Evolutionary conservation across 352 stramenopile species (phyloP).

Genomic region (Phytophthora capsici): DNA sequence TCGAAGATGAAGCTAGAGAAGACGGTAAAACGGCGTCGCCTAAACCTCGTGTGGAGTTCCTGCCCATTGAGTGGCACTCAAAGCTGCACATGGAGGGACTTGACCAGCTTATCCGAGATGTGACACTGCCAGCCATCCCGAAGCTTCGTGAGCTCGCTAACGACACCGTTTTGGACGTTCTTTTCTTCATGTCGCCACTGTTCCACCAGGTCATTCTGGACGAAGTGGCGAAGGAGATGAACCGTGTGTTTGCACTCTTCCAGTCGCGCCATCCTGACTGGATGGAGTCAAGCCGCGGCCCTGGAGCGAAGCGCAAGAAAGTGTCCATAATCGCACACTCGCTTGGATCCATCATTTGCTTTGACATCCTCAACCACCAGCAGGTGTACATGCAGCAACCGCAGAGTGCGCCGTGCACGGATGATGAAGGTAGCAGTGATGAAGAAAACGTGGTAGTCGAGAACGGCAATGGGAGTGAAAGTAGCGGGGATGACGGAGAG

Average conservation of each 20-base stretch:
- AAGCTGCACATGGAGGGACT: slow-evolving; percentile 85
- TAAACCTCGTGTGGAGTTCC: slow-evolving; percentile 67
- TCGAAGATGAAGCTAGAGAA: slow-evolving; percentile 13
- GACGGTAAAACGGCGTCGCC: slow-evolving; percentile 6
- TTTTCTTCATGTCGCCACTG: slow-evolving; percentile 93
- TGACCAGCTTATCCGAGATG: slow-evolving; percentile 71
- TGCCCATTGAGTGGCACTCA: slow-evolving; percentile 89
- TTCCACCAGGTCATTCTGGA: slow-evolving; percentile 93
- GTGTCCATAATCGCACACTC: slow-evolving; percentile 90
- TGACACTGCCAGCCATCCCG: slow-evolving; percentile 88
- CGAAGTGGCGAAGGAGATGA: slow-evolving; percentile 93
- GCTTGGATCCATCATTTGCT: slow-evolving; percentile 92
- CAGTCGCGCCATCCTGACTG: slow-evolving; percentile 65
- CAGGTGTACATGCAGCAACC: slow-evolving; percentile 47
- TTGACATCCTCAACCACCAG: slow-evolving; percentile 90
- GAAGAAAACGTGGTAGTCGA: slow-evolving; percentile 40
- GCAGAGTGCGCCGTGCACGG: slow-evolving; percentile 34
- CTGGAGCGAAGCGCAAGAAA: slow-evolving; percentile 57
- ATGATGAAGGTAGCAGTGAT: slow-evolving; percentile 44
- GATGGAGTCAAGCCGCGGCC: slow-evolving; percentile 24
- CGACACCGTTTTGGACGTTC: slow-evolving; percentile 92
- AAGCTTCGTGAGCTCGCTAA: slow-evolving; percentile 93
- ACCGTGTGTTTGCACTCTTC: slow-evolving; percentile 86
- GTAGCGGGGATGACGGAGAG: slow-evolving; percentile 24
- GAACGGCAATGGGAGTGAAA: slow-evolving; percentile 24